Evolutionary conservation across 257 asterid genomes (phyloP), one percentile per base, ranked within the genome.

Genomic region (Fraxinus americana): DNA sequence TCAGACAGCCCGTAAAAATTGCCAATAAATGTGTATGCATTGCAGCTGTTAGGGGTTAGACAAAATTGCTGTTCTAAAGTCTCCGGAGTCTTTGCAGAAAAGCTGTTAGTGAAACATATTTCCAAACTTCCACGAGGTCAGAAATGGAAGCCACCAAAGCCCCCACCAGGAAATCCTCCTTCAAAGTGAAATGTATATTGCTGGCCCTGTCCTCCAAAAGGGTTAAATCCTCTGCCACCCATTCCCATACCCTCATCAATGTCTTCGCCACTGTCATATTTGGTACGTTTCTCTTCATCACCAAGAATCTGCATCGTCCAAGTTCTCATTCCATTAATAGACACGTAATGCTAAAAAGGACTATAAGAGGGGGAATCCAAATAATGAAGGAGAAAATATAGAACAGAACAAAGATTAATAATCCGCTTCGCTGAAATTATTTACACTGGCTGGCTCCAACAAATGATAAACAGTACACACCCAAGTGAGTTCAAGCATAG

Each of bases 181-280:
- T 90, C 96, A 61, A 91, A 93, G 85, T 91, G 98, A 85, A 93
- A 91, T 29, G 96, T 86, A 73, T 14, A 93, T 71, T 89, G 96
- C 65, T 93, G 96, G 10, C 94, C 98, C 5, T 94, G 97, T 57
- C 91, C 94, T 0, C 92, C 96, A 3, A 87, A 92, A 16, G 96
- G 97, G 78, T 91, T 84, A 78, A 83, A 91, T 71, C 94, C 98
- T 76, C 93, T 96, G 29, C 97, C 96, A 45, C 97, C 96, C 94
- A 84, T 88, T 70, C 92, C 95, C 81, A 78, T 85, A 14, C 91
- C 96, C 87, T 85, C 97, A 0, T 94, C 97, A 21, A 90, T 75
- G 81, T 94, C 98, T 88, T 94, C 97, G 35, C 98, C 97, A 2
- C 89, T 87, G 83, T 92, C 98, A 73, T 88, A 94, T 85, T 88